These are phyloP conservation scores for Phytophthora niederhauseri DNA, from an alignment of 352 stramenopile genomes.

Conservation along the genomic window DNA sequence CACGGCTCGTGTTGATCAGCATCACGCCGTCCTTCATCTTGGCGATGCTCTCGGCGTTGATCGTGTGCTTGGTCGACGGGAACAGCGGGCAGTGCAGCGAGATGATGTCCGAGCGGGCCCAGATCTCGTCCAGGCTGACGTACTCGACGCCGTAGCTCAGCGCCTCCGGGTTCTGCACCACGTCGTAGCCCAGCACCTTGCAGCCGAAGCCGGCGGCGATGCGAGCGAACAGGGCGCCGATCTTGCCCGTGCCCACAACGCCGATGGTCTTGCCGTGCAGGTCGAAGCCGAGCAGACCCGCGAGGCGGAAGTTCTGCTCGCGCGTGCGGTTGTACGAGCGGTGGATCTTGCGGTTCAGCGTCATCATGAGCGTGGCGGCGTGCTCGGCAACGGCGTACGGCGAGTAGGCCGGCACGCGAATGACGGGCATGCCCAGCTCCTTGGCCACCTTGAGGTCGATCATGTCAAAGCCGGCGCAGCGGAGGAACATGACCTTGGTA, in stretches of 20 bases:
- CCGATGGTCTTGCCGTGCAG: conserved; percentile 78
- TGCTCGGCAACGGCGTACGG: conserved; percentile 85
- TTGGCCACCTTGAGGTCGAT: conserved; percentile 67
- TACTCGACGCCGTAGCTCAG: conserved; percentile 39
- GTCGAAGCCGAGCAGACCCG: conserved; percentile 61
- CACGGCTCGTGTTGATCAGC: conserved; percentile 92
- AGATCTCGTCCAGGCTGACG: conserved; percentile 68
- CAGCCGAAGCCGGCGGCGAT: conserved; percentile 45
- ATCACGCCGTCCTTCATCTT: conserved; percentile 91
- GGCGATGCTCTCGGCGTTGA: conserved; percentile 80
- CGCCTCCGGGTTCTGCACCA: conserved; percentile 56
- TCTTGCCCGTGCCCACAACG: conserved; percentile 65
- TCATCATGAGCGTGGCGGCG: conserved; percentile 77
- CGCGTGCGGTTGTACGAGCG: conserved; percentile 76
- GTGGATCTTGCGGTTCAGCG: conserved; percentile 83
- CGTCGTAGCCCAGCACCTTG: conserved; percentile 76
- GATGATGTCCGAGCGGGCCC: conserved; percentile 82
- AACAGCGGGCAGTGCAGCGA: conserved; percentile 89
- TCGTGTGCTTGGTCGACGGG: conserved; percentile 80
- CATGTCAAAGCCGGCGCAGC: conserved; percentile 84
- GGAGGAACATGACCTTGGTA: conserved; percentile 75
- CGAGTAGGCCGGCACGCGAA: conserved; percentile 79
- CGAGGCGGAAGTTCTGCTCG: conserved; percentile 81
- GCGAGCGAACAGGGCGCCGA: conserved; percentile 52
- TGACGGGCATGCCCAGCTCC: conserved; percentile 63